Conservation (phyloP, 139 green algal species). For the Raphidocelis subcapitata region DNA sequence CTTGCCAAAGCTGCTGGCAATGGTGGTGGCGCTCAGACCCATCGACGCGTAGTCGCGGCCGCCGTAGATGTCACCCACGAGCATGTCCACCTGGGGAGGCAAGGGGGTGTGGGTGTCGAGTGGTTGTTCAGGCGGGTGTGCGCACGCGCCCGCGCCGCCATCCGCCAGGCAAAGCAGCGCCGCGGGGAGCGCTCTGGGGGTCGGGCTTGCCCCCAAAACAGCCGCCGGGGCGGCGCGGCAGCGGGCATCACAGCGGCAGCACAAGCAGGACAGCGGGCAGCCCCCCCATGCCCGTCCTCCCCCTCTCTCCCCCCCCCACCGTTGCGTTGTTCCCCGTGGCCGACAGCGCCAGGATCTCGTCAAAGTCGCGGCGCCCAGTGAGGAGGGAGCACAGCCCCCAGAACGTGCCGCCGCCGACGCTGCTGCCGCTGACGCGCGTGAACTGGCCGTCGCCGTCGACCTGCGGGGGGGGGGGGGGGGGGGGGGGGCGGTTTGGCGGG, state of each 20-base stretch:
- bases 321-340: conserved; percentile 85
- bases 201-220: no score
- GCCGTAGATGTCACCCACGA: conserved; percentile 99
- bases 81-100: conserved; percentile 91
- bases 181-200: no score
- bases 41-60: conserved; percentile 91
- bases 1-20: conserved; percentile 95
- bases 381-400: conserved; percentile 93
- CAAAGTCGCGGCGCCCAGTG: conserved; percentile 77
- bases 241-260: no score
- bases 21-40: conserved; percentile 91
- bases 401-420: conserved; percentile 97
- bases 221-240: no score
- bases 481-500: no score
- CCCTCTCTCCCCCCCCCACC: no score
- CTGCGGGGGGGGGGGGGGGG: no score
- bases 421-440: conserved; percentile 89
- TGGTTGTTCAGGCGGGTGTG: neutral
- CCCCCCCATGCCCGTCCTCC: no score
- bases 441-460: conserved; percentile 70
- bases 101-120: neutral
- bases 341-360: conserved; percentile 95
- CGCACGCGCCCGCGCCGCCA: no score
- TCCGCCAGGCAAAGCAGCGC: no score
- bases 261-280: no score